Percentiles rank a stretch among this genome's conserved stretches.
These are phyloP conservation scores for Sphaceloma murrayae DNA, from an alignment of 2,329 filamentous ascomycete species.

Conservation along the genomic window DNA sequence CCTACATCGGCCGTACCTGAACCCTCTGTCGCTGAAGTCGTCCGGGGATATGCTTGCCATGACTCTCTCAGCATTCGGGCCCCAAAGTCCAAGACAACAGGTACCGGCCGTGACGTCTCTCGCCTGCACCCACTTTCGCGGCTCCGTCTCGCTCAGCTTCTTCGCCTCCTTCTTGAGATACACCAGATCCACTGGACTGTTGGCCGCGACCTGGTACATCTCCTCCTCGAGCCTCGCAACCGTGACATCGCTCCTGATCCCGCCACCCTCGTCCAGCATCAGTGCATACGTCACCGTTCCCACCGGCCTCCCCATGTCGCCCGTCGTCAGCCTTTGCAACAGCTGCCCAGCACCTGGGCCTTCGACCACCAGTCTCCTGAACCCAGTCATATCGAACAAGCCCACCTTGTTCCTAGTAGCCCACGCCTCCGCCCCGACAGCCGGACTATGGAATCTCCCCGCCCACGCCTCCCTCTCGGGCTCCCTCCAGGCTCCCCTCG, in stretches of 20 bases:
- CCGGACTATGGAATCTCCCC: slow-evolving; percentile 46
- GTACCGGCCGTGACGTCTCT: slow-evolving; percentile 52
- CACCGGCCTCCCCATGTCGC: slow-evolving; percentile 38
- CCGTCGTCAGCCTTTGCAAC: slow-evolving; percentile 45
- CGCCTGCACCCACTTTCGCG: slow-evolving; percentile 41
- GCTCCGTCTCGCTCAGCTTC: slow-evolving; percentile 34
- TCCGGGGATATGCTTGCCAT: slow-evolving; percentile 38
- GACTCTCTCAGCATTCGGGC: slow-evolving; percentile 46
- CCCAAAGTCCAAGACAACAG: slow-evolving; percentile 55
- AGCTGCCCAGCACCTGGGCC: slow-evolving; percentile 49
- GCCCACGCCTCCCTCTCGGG: slow-evolving; percentile 52
- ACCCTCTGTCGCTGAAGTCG: slow-evolving; percentile 38
- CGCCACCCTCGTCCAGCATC: slow-evolving; percentile 44
- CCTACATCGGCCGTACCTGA: slow-evolving; percentile 45
- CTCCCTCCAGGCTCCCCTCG: slow-evolving; percentile 48
- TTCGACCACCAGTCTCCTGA: slow-evolving; percentile 48
- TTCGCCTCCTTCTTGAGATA: slow-evolving; percentile 48
- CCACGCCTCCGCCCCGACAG: slow-evolving; percentile 53
- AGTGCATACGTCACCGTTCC: slow-evolving; percentile 49
- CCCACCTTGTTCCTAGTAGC: slow-evolving; percentile 54
- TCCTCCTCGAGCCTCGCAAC: slow-evolving; percentile 44
- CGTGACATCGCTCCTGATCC: slow-evolving; percentile 49
- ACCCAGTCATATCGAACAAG: slow-evolving; percentile 54
- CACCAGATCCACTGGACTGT: slow-evolving; percentile 45
- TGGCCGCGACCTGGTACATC: slow-evolving; percentile 48